Conservation (phyloP, 768 basidiomycete species). For the Suillus americanus region DNA sequence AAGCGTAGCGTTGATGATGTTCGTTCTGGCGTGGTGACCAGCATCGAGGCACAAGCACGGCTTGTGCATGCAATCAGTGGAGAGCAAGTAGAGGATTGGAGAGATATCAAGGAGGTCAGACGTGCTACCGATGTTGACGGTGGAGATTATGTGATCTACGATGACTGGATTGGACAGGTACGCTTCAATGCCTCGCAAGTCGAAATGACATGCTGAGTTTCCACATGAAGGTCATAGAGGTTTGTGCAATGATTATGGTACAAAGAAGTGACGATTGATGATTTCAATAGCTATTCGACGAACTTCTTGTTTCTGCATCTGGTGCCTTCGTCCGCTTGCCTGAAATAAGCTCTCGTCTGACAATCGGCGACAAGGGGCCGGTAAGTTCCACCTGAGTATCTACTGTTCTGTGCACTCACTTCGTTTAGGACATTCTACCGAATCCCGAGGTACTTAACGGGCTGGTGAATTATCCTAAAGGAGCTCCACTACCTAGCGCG, state of each 20-base stretch:
- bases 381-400: conserved; percentile 40
- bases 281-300: conserved; percentile 71
- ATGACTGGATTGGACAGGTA: conserved; percentile 91
- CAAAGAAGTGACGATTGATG: conserved; percentile 4
- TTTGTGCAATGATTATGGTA: conserved; percentile 31
- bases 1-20: conserved; percentile 77
- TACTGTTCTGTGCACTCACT: conserved; percentile 7
- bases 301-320: conserved; percentile 71
- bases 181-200: conserved; percentile 22
- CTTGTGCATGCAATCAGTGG: conserved; percentile 75
- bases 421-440: conserved; percentile 63
- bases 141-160: conserved; percentile 78
- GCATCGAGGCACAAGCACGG: conserved; percentile 58
- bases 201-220: conserved; percentile 5
- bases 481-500: conserved; percentile 40
- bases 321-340: conserved; percentile 69
- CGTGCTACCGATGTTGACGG: conserved; percentile 62
- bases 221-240: conserved; percentile 67
- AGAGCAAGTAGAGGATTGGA: conserved; percentile 62
- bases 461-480: conserved; percentile 46
- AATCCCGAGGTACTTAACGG: conserved; percentile 46
- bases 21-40: conserved; percentile 73
- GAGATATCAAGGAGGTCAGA: conserved; percentile 54
- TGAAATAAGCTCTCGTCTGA: conserved; percentile 73
- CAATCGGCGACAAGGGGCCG: conserved; percentile 73